These are phyloP conservation scores for Cutaneotrichosporon sp. DNA, from an alignment of 1,284 basidiomycete species.

Conservation along the genomic window DNA sequence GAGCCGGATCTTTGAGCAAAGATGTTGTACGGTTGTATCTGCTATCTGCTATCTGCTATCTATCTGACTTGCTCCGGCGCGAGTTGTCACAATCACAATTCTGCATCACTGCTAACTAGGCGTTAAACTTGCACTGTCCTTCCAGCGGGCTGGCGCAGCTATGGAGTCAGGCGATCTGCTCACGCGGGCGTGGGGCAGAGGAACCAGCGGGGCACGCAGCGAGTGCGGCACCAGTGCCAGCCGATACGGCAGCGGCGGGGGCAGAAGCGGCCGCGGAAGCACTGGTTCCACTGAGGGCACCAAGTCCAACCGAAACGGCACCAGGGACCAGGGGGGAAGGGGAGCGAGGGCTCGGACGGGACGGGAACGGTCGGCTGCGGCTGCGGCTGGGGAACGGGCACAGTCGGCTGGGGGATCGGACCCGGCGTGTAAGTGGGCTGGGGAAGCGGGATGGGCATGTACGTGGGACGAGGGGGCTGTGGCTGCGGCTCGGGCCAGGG, in stretches of 20 bases:
- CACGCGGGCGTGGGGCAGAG: background rate
- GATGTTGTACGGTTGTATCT: slow-evolving; percentile 3
- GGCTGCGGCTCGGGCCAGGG: background rate
- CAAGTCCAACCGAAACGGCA: background rate
- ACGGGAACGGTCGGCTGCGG: background rate
- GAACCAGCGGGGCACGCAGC: background rate
- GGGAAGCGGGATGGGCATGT: too few species aligned
- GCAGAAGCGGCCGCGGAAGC: background rate
- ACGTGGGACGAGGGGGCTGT: too few species aligned
- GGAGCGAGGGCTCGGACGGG: background rate
- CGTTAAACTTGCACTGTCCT: background rate
- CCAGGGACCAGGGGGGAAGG: background rate
- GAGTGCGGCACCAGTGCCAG: background rate
- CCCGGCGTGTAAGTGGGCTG: too few species aligned
- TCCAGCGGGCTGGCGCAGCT: slow-evolving; percentile 1
- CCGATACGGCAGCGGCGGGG: background rate
- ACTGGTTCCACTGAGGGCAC: background rate
- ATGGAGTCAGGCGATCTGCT: background rate
- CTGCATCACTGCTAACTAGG: background rate
- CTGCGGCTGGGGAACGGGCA: background rate
- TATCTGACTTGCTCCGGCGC: background rate
- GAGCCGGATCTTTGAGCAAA: too few species aligned
- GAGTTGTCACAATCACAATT: background rate
- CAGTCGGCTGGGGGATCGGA: too few species aligned
- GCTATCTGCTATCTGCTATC: slow-evolving; percentile 3